Evolutionary conservation across 805 yeast species (phyloP).

Genomic region (Torulaspora indica): DNA sequence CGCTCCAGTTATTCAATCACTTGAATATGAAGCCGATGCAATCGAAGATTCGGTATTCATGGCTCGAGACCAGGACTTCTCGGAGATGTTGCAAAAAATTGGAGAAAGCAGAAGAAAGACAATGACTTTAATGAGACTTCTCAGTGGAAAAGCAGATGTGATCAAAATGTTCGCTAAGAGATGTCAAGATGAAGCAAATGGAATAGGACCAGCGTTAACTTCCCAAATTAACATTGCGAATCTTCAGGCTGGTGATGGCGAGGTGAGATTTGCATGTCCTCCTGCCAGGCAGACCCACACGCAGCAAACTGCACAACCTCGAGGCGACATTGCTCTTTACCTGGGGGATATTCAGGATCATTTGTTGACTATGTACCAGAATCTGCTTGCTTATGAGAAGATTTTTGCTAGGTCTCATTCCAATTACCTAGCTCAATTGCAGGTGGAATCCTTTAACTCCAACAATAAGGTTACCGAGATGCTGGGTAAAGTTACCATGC

Average conservation of each 20-base stretch:
- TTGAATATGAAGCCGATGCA: slow-evolving; percentile 77
- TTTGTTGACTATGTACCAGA: slow-evolving; percentile 92
- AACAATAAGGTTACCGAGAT: slow-evolving; percentile 81
- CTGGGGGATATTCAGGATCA: slow-evolving; percentile 97
- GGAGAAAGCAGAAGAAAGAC: slow-evolving; percentile 88
- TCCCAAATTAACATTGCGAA: slow-evolving; percentile 40
- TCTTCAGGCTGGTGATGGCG: slow-evolving; percentile 22
- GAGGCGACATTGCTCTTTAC: slow-evolving; percentile 87
- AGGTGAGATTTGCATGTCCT: slow-evolving; percentile 5
- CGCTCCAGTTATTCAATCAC: slow-evolving; percentile 72
- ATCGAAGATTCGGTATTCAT: slow-evolving; percentile 79
- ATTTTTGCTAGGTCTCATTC: slow-evolving; percentile 88
- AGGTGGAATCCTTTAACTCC: slow-evolving; percentile 84
- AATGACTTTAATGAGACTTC: slow-evolving; percentile 84
- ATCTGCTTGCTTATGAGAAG: slow-evolving; percentile 83
- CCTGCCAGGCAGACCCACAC: slow-evolving; percentile 11
- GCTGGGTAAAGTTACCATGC: slow-evolving; percentile 79
- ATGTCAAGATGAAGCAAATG: slow-evolving; percentile 64
- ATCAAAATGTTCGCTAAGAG: slow-evolving; percentile 94
- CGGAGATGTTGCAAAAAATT: slow-evolving; percentile 70
- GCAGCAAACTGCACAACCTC: slow-evolving; percentile 50
- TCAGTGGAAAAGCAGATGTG: slow-evolving; percentile 94
- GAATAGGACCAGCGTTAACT: slow-evolving; percentile 41
- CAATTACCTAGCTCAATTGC: slow-evolving; percentile 88
- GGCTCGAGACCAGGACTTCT: slow-evolving; percentile 68